Conservation (phyloP, 768 basidiomycete species). For the Butyriboletus loyo region DNA sequence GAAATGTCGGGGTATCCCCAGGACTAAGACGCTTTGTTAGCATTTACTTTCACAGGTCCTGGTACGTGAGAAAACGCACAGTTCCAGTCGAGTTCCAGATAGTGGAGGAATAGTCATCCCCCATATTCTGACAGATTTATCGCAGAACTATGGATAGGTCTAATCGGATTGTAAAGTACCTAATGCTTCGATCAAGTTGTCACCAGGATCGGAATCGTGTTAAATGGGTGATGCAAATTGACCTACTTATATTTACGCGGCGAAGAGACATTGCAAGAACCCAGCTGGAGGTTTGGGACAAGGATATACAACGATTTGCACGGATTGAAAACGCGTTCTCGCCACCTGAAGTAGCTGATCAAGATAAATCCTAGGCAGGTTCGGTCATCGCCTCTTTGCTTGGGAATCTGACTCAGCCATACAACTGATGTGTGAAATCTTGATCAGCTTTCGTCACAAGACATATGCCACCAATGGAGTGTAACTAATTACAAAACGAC, state of each 20-base stretch:
- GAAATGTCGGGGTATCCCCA: background rate
- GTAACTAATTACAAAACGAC: no score
- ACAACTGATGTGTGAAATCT: background rate
- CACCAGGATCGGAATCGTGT: background rate
- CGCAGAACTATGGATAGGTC: no score
- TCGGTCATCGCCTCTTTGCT: background rate
- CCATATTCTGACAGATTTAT: no score
- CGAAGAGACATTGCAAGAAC: background rate
- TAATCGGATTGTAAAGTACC: no score
- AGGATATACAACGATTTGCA: background rate
- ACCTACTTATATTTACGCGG: background rate
- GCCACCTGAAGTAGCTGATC: background rate
- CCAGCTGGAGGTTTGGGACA: background rate
- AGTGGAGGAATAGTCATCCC: no score
- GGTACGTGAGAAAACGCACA: background rate
- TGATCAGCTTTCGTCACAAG: background rate
- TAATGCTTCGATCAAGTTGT: background rate
- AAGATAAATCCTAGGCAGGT: background rate
- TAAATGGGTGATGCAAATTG: background rate
- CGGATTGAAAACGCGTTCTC: no score
- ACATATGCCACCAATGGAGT: no score
- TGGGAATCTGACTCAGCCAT: background rate
- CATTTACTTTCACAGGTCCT: background rate
- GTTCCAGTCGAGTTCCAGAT: conserved; percentile 26
- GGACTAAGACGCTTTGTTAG: background rate